Evolutionary conservation across 805 yeast species (phyloP), one percentile per base, ranked within the genome.

Genomic region (Vanderwaltozyma yarrowii): DNA sequence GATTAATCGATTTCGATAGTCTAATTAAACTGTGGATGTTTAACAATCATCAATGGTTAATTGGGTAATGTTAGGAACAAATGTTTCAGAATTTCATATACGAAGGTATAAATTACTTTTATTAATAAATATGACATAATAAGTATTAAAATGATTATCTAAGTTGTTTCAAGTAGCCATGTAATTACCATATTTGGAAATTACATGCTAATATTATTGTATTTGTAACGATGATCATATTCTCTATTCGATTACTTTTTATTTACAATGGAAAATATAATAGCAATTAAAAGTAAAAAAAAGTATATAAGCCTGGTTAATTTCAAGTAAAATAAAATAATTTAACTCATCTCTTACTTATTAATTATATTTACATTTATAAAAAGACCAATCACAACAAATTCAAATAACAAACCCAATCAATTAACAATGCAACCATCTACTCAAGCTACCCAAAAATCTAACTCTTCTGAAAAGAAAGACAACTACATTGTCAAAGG

Each of bases 341-440:
- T 21, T 18, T 10, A 8, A 5, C 15, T 25, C 24, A n/a, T n/a
- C 14, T 31, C 7, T 25, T 9, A 16, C 21, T 17, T 31, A 25
- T 30, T 15, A 19, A 9, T 7, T 25, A 15, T 25, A 6, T 17
- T 23, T 14, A 5, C 19, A 10, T n/a, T 21, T 15, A 37, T 17
- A 36, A 35, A 28, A 39, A 17, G 39, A 35, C 31, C 39, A 33
- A 32, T 5, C 33, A 39, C 31, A 27, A 17, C 27, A 29, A 33
- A 32, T 5, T 31, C 35, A 36, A 27, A 17, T 18, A 29, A 21
- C 15, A 13, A 33, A 20, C 13, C 4, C 20, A 27, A 30, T 33
- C 38, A 32, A 38, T 30, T 30, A 38, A 41, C 23, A 44, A 52
- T 52, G 57, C 54, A 50, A 46, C 54, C 57, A 46, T 42, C 51